Evolutionary conservation across 164 flowering plant genomes (phyloP).

Genomic region (Kalanchoe fedtschenkoi): DNA sequence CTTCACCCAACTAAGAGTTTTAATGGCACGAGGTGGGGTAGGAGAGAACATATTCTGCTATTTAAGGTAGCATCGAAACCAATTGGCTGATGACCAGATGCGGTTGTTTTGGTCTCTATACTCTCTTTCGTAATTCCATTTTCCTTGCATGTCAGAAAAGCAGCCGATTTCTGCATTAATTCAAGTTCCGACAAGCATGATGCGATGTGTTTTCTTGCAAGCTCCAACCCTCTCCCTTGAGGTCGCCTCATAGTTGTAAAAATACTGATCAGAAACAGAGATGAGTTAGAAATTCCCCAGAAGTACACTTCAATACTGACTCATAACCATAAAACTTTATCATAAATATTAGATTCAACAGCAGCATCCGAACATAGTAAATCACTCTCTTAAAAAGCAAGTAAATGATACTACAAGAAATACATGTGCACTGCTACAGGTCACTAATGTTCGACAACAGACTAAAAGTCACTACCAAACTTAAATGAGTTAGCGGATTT

Average conservation of each 20-base stretch:
- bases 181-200: slow-evolving; percentile 65
- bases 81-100: slow-evolving; percentile 77
- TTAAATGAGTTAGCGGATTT: neutral
- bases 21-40: slow-evolving; percentile 85
- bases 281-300: slow-evolving; percentile 5
- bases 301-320: neutral
- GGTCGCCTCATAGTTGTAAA: slow-evolving; percentile 69
- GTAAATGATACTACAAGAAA: too few relatives aligned
- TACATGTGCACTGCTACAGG: neutral
- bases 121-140: slow-evolving; percentile 23
- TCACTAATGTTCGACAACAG: neutral
- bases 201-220: slow-evolving; percentile 81
- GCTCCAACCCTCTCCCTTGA: slow-evolving; percentile 88
- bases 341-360: neutral
- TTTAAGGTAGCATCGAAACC: slow-evolving; percentile 88
- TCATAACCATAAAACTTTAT: neutral
- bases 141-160: slow-evolving; percentile 38
- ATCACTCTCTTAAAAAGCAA: too few relatives aligned
- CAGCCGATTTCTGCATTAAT: slow-evolving; percentile 38
- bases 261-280: slow-evolving; percentile 52
- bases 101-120: slow-evolving; percentile 58
- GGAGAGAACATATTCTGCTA: slow-evolving; percentile 78
- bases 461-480: neutral
- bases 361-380: too few relatives aligned
- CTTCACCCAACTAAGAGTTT: slow-evolving; percentile 73